Base-by-base conservation (phyloP, 768 basidiomycete species). In the Boletus sp. region DNA sequence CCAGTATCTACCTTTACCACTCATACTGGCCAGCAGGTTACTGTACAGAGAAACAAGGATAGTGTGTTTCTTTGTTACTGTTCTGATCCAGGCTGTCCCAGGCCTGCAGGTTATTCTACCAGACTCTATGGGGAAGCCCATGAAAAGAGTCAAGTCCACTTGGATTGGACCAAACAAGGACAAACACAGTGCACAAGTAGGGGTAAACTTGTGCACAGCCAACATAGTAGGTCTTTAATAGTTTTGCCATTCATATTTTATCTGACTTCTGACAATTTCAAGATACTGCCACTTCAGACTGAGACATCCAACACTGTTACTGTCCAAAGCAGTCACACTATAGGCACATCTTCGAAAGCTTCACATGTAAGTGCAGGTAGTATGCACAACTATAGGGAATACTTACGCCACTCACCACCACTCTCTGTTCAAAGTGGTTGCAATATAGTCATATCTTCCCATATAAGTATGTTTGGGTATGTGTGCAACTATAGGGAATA, bases 381-480 rank as follows among this genome's bases (percentile, higher is more conserved):
- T 23, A 4, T 23, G 23, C 23, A 23, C 23, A 23, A 23, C 23
- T 23, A 23, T 23, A 23, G 4, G 23, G 23, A 23, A 23, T 23
- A 23, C 23, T 23, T 23, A 23, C 23, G 23, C 23, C 23, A 23
- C 23, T 4, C 23, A 23, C 23, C 23, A 23, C 23, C 23, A 23
- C 4, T 4, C 23, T 34, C 34, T 7, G 6, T 15, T 2, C 6
- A 19, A 0, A 1, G 4, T 10, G 2, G 0, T 39, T 4, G 2
- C 4, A 5, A 39, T 4, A 39, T 21, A 4, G 4, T 23, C 4
- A 4, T 23, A 23, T 23, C 23, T 23, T 4, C 23, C 23, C 23
- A 23, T 23, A 4, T 23, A 23, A 23, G 23, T 23, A 2, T 4
- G 4, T 23, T 23, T 23, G 23, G 23, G 2, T 23, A 4, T 23